These are phyloP conservation scores for Fraxinus dipetala DNA, from an alignment of 305 asterid species.

Conservation along the genomic window DNA sequence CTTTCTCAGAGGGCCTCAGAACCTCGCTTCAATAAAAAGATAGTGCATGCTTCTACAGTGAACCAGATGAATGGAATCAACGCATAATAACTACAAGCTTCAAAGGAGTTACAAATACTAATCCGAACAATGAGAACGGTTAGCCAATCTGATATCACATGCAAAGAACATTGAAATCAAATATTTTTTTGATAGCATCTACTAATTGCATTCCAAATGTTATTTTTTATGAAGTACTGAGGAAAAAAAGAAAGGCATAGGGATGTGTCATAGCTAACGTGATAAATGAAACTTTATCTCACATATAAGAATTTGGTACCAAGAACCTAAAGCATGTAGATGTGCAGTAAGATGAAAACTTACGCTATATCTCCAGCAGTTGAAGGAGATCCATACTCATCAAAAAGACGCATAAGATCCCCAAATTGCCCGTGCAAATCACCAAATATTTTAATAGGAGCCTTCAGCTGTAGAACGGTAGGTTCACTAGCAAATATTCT, in stretches of 20 bases:
- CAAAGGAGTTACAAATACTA: background rate
- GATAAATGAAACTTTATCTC: slow-evolving; percentile 14
- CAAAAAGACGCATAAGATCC: slow-evolving; percentile 97
- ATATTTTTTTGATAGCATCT: background rate
- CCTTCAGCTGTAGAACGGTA: slow-evolving; percentile 88
- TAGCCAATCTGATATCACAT: background rate
- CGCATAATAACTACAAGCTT: background rate
- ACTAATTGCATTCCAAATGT: background rate
- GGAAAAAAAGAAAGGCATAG: background rate
- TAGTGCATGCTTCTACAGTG: background rate
- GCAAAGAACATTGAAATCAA: background rate
- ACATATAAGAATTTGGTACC: slow-evolving; percentile 10
- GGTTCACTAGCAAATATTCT: slow-evolving; percentile 92
- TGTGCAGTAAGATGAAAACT: slow-evolving; percentile 24
- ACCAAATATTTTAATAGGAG: slow-evolving; percentile 97
- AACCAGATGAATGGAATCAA: background rate
- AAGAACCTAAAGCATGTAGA: slow-evolving; percentile 9
- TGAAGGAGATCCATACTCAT: slow-evolving; percentile 98
- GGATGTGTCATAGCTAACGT: background rate
- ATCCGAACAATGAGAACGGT: background rate
- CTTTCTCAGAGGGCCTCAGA: background rate
- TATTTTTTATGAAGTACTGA: background rate
- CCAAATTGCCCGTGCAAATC: slow-evolving; percentile 99
- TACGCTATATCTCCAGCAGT: slow-evolving; percentile 99
- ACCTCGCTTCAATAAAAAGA: background rate